Evolutionary conservation across 305 asterid genomes (phyloP).

Genomic region (Ilex paraguariensis): DNA sequence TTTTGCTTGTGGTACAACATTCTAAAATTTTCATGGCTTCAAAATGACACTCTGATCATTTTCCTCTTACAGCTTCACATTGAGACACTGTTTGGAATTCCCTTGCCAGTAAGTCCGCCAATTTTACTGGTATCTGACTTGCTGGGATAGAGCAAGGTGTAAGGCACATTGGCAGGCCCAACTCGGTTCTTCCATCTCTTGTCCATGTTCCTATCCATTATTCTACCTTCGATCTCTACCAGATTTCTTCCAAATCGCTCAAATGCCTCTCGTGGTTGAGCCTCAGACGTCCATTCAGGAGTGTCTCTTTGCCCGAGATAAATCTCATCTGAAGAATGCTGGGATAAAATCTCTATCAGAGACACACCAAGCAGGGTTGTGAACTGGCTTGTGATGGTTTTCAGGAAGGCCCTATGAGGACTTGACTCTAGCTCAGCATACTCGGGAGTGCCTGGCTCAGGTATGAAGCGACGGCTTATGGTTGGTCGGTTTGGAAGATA

Average conservation of each 20-base stretch:
- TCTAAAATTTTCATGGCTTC: not conserved
- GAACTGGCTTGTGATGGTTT: conserved; percentile 79
- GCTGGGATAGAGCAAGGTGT: conserved; percentile 8
- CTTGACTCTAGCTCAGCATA: conserved; percentile 52
- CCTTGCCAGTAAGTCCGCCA: conserved; percentile 16
- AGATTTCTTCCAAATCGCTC: conserved; percentile 2
- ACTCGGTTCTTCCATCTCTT: not conserved
- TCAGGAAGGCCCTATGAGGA: conserved; percentile 63
- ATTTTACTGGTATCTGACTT: not conserved
- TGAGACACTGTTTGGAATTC: not conserved
- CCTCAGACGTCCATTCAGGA: conserved; percentile 54
- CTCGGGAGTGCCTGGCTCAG: conserved; percentile 62
- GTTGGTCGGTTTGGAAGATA: conserved; percentile 93
- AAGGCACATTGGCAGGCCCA: not conserved
- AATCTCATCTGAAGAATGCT: conserved; percentile 75
- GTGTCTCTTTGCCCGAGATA: conserved; percentile 73
- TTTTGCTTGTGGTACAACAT: not conserved
- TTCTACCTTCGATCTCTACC: not conserved
- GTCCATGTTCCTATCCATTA: not conserved
- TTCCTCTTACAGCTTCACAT: not conserved
- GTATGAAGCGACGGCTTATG: conserved; percentile 79
- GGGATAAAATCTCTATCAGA: conserved; percentile 71
- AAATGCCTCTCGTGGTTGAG: conserved; percentile 42
- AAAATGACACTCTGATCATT: too few relatives aligned
- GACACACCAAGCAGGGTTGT: conserved; percentile 83